Evolutionary conservation across 192 early-diverging fungal genomes (phyloP), one percentile per base, ranked within the genome.

Genomic region (Mortierella alpina): DNA sequence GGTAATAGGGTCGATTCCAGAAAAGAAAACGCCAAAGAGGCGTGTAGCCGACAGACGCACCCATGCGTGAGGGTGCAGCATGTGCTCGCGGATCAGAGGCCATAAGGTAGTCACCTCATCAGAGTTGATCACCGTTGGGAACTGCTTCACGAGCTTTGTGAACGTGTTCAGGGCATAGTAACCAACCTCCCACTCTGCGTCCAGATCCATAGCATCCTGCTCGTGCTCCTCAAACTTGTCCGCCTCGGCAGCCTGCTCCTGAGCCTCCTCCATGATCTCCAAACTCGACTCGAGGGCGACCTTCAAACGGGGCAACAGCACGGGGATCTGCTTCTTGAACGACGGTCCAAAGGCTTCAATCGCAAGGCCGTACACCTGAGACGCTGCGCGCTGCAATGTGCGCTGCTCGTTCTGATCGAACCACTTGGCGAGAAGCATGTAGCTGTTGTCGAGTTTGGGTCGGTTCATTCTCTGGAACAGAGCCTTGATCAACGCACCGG

Each of bases 31-130:
- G 10, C 97, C 97, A 61, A 95, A 84, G 14, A 97, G 69, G 66
- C 92, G 84, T 17, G 90, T 86, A 0, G 91, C 80, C 9, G 94
- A 83, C 23, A 91, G 65, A 22, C 96, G 91, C 39, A 98, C 90
- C 97, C 97, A 99, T 1, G 90, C 81, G 60, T 99, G 97, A 22
- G 97, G 97, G 75, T 97, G 93, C 44, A 93, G 61, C 56, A 98
- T 76, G 47, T 95, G 88, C 15, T 83, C 72, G n/a, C 86, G 83
- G 4, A 92, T 82, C 58, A 88, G 63, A 20, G 67, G 75, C 96
- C 96, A 98, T 15, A 98, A 73, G 7, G 81, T 67, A 53, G 85
- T 85, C 17, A 85, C 84, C 6, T 83, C 74, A 13, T 63, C 59
- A 2, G 87, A 82, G 63, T 91, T 87, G 22, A 86, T 82, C 48